Evolutionary conservation across 169 alveolate genomes (phyloP).

Genomic region (Plasmodium yoelii): DNA sequence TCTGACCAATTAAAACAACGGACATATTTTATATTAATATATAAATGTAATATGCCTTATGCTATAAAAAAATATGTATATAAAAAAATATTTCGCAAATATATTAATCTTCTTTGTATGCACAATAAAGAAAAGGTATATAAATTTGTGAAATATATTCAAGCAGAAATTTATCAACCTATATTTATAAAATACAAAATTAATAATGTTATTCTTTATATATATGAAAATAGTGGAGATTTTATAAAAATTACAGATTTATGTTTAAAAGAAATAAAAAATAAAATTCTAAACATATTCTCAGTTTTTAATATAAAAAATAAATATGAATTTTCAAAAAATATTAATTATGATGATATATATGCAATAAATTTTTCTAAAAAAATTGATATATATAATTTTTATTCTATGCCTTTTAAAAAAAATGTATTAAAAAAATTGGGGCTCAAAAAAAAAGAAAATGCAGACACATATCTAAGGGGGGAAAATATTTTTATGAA

Average conservation of each 20-base stretch:
- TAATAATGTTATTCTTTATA: slow-evolving; percentile 24
- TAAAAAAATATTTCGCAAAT: slow-evolving; percentile 4
- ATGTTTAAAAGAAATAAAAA: slow-evolving; percentile 22
- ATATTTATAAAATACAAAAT: slow-evolving; percentile 11
- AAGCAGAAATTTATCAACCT: neutral
- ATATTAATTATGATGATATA: slow-evolving; percentile 28
- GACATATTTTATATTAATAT: slow-evolving; percentile 18
- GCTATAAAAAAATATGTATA: slow-evolving; percentile 20
- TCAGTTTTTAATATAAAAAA: neutral
- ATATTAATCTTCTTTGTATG: slow-evolving; percentile 13
- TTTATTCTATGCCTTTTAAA: slow-evolving; percentile 38
- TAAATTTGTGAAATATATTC: slow-evolving; percentile 13
- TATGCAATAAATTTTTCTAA: slow-evolving; percentile 14
- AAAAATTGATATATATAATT: slow-evolving; percentile 14
- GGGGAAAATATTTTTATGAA: slow-evolving; percentile 5
- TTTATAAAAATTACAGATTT: slow-evolving; percentile 14
- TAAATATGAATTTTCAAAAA: slow-evolving; percentile 14
- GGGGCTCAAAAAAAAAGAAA: neutral
- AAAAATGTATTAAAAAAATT: neutral
- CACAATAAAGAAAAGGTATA: slow-evolving; percentile 30
- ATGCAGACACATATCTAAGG: neutral
- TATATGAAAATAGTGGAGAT: slow-evolving; percentile 29
- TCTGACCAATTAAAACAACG: slow-evolving; percentile 9
- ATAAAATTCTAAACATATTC: slow-evolving; percentile 19
- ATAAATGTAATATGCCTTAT: slow-evolving; percentile 13